These are phyloP conservation scores for Eremochloa ophiuroides DNA, from an alignment of 176 grass and related monocot genomes.

Conservation along the genomic window DNA sequence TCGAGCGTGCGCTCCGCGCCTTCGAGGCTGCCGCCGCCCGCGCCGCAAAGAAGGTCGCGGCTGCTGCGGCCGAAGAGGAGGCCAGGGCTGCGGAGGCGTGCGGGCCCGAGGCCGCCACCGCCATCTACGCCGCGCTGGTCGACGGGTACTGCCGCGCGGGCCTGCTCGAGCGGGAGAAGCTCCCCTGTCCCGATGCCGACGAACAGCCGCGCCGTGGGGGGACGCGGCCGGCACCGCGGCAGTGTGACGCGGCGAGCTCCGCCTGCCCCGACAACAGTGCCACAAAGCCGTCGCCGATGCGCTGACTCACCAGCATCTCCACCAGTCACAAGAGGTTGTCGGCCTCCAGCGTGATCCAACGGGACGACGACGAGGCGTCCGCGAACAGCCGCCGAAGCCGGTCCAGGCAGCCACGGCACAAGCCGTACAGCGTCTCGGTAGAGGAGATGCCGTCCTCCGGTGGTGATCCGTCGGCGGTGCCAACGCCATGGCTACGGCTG, in stretches of 20 bases:
- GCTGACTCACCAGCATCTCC: slow-evolving; percentile 59
- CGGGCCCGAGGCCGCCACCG: slow-evolving; percentile 47
- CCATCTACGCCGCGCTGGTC: slow-evolving; percentile 57
- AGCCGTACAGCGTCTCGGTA: slow-evolving; percentile 43
- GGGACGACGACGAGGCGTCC: slow-evolving; percentile 34
- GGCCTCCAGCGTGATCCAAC: slow-evolving; percentile 55
- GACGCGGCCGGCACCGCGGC: slow-evolving; percentile 32
- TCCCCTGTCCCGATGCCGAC: slow-evolving; percentile 76
- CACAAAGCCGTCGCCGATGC: slow-evolving; percentile 58
- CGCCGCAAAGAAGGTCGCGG: too few species aligned
- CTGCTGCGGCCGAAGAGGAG: too few species aligned
- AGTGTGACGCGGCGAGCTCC: slow-evolving; percentile 64
- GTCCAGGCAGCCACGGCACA: slow-evolving; percentile 56
- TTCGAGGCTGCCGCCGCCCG: too few species aligned
- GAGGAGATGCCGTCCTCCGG: slow-evolving; percentile 44
- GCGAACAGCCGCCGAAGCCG: slow-evolving; percentile 38
- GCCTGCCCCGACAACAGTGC: slow-evolving; percentile 51
- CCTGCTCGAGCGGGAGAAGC: slow-evolving; percentile 60
- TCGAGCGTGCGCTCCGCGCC: too few species aligned
- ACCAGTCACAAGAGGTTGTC: slow-evolving; percentile 88
- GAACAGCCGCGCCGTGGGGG: slow-evolving; percentile 58
- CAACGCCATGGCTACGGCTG: neutral
- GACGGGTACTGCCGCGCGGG: slow-evolving; percentile 61
- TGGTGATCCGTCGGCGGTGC: slow-evolving; percentile 25
- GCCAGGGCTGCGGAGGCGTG: too few species aligned